phyloP scores from a whole-genome alignment of 352 stramenopile genomes.

The Pythium angustatum region DNA sequence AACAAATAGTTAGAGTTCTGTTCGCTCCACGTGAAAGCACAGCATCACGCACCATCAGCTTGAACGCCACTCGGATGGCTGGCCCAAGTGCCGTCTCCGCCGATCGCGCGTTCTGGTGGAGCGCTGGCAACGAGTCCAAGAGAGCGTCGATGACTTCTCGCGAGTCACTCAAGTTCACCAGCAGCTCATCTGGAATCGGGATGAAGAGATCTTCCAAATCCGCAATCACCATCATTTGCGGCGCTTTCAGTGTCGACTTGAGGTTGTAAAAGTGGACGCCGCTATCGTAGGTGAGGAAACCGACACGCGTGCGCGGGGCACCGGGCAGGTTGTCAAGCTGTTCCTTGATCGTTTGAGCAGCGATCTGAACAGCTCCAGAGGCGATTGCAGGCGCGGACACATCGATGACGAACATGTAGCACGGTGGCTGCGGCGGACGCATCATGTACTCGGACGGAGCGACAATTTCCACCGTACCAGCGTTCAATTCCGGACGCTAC shows the following conservation, averaged over 20 bases:
- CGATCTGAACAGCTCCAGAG: slow-evolving; percentile 69
- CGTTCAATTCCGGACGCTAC: slow-evolving; percentile 70
- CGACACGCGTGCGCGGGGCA: slow-evolving; percentile 71
- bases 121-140: slow-evolving; percentile 92
- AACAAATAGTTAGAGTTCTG: not conserved
- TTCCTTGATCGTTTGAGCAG: slow-evolving; percentile 75
- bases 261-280: slow-evolving; percentile 90
- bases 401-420: slow-evolving; percentile 90
- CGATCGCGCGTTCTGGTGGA: slow-evolving; percentile 84
- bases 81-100: slow-evolving; percentile 81
- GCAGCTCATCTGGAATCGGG: slow-evolving; percentile 94
- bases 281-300: slow-evolving; percentile 88
- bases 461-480: slow-evolving; percentile 84
- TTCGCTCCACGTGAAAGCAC: not conserved
- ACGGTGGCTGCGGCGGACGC: slow-evolving; percentile 84
- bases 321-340: slow-evolving; percentile 82
- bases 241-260: slow-evolving; percentile 81
- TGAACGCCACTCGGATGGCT: slow-evolving; percentile 95
- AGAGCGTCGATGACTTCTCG: slow-evolving; percentile 94
- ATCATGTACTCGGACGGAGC: slow-evolving; percentile 90
- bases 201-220: slow-evolving; percentile 90
- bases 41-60: slow-evolving; percentile 92
- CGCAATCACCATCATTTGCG: slow-evolving; percentile 89
- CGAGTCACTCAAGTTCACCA: slow-evolving; percentile 97
- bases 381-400: slow-evolving; percentile 76